Conservation (phyloP, 345 rosid species). For the Gossypium stocksii region DNA sequence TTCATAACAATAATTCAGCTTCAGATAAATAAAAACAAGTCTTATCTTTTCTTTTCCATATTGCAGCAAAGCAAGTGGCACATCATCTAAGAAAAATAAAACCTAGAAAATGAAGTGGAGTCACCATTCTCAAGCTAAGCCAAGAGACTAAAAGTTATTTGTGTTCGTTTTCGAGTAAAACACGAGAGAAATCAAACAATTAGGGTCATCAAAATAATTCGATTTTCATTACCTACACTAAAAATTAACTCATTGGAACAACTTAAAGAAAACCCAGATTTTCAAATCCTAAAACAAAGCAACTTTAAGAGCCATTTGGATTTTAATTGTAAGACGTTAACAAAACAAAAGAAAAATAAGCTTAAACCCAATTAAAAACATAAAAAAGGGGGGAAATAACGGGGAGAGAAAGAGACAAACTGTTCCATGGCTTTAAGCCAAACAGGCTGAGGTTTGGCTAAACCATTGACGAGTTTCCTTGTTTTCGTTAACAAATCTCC, state of each 20-base stretch:
- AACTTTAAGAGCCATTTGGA: neutral
- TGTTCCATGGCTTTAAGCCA: constrained; percentile 96
- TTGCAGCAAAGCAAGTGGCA: neutral
- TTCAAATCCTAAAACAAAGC: neutral
- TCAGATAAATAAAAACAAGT: neutral
- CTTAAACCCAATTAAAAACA: neutral
- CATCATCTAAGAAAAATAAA: neutral
- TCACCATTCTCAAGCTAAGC: neutral
- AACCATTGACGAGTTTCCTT: constrained; percentile 80
- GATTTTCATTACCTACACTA: neutral
- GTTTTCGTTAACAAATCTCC: constrained; percentile 74
- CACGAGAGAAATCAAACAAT: neutral
- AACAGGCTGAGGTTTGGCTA: constrained; percentile 65
- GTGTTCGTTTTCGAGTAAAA: neutral
- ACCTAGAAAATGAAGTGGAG: neutral
- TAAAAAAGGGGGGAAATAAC: neutral
- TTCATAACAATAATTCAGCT: neutral
- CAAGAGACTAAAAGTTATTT: neutral
- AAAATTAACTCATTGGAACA: neutral
- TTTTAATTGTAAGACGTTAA: neutral
- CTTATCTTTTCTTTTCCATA: neutral
- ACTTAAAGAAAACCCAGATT: neutral
- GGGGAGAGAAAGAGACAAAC: constrained; percentile 37
- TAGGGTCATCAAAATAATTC: neutral
- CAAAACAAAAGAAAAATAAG: neutral